A percentile compares a stretch with the other conserved stretches of the same genome.
These are phyloP conservation scores for Mycena polygramma DNA, from an alignment of 768 basidiomycete species.

Conservation along the genomic window DNA sequence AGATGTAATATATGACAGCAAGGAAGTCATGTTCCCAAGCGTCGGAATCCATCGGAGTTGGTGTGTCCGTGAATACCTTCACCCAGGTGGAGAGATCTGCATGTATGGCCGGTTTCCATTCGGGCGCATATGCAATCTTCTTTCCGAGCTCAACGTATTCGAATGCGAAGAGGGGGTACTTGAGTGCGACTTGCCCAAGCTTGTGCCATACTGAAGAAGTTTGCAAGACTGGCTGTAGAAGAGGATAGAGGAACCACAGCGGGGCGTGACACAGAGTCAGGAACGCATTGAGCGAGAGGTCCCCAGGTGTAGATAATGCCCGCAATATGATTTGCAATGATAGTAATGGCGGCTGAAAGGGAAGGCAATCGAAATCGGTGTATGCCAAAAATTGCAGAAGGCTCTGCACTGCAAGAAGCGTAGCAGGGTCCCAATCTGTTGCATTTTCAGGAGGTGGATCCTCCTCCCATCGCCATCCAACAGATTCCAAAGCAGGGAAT, in stretches of 20 bases:
- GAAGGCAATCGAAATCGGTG: no score
- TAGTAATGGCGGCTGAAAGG: background rate
- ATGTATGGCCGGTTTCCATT: background rate
- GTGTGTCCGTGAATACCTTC: background rate
- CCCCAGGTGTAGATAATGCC: background rate
- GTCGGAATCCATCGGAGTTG: background rate
- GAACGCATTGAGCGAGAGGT: background rate
- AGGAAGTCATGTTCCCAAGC: no score
- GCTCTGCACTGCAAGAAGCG: background rate
- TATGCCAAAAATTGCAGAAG: constrained; percentile 7
- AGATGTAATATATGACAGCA: background rate
- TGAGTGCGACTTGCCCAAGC: background rate
- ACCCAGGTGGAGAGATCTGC: constrained; percentile 12
- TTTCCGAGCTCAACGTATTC: background rate
- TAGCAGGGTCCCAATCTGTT: background rate
- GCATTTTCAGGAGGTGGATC: no score
- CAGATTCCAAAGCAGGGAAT: constrained; percentile 4
- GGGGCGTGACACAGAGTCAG: background rate
- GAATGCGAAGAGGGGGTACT: background rate
- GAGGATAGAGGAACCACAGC: constrained; percentile 5
- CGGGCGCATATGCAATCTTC: background rate
- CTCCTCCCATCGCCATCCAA: no score
- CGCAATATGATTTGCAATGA: constrained; percentile 3
- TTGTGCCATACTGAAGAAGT: background rate
- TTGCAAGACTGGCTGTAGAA: background rate